phyloP scores from a whole-genome alignment of 495 filamentous ascomycete species.

The Articulospora tetracladia region DNA sequence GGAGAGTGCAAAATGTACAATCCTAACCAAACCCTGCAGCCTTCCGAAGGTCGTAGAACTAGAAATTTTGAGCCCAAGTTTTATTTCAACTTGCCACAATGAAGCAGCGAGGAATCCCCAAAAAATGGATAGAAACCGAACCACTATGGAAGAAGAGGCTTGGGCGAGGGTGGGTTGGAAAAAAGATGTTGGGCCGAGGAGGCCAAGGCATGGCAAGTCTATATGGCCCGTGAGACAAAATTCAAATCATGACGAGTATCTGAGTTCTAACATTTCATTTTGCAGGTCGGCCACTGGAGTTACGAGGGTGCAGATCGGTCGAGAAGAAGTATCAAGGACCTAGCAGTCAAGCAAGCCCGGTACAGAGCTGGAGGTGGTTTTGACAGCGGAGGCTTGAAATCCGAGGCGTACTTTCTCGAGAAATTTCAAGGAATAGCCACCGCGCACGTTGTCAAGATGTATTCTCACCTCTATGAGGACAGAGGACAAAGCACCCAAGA shows the following conservation, averaged over 20 bases:
- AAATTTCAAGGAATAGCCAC: neutral
- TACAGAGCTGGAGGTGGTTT: neutral
- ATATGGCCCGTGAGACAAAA: no score
- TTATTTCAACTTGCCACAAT: no score
- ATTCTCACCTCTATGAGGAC: constrained; percentile 1
- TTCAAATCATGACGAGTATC: no score
- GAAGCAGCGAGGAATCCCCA: no score
- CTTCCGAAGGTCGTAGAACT: no score
- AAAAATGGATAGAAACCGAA: neutral
- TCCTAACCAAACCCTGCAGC: no score
- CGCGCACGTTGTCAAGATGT: constrained; percentile 9
- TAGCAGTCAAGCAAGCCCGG: constrained; percentile 10
- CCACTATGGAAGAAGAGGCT: neutral
- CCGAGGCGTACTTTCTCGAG: neutral
- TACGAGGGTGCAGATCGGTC: constrained; percentile 3
- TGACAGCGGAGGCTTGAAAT: neutral
- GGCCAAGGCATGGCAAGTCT: constrained; percentile 4
- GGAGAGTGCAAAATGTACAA: no score
- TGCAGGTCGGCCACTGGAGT: constrained; percentile 12
- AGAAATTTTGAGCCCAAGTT: no score
- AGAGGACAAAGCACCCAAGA: neutral
- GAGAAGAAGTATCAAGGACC: neutral
- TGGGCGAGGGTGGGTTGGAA: constrained; percentile 11
- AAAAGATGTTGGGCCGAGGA: constrained; percentile 8
- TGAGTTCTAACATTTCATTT: no score